Evolutionary conservation across 208 protist species (phyloP).

Genomic region (Trypanosoma mega): DNA sequence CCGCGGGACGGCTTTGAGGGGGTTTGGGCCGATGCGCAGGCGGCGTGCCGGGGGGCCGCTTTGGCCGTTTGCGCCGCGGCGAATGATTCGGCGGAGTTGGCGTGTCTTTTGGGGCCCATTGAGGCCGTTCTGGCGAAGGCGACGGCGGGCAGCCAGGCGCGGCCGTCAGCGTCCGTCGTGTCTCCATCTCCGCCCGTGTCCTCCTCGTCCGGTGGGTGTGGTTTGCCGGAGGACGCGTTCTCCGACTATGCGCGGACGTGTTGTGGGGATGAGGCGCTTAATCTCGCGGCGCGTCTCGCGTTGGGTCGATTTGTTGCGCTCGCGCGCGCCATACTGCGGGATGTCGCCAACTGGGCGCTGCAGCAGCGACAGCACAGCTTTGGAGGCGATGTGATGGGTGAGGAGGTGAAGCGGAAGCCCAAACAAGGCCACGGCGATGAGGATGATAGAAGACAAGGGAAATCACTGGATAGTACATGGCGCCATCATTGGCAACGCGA

Average conservation of each 20-base stretch:
- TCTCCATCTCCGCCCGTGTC: background rate
- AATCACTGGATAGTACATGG: background rate
- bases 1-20: conserved; percentile 21
- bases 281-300: conserved; percentile 27
- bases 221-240: conserved; percentile 22
- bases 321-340: conserved; percentile 30
- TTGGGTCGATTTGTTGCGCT: conserved; percentile 37
- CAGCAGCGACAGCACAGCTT: too few relatives aligned
- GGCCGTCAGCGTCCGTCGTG: background rate
- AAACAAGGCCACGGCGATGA: too few relatives aligned
- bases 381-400: too few relatives aligned
- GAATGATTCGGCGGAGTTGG: too few relatives aligned
- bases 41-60: too few relatives aligned
- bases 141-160: too few relatives aligned
- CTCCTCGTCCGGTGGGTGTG: conserved; percentile 1
- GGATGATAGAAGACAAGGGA: background rate
- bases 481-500: background rate
- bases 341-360: conserved; percentile 47
- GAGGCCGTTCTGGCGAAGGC: too few relatives aligned
- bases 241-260: conserved; percentile 16
- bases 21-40: too few relatives aligned
- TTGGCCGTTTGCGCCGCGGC: too few relatives aligned
- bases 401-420: too few relatives aligned
- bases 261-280: conserved; percentile 34
- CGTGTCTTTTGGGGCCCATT: too few relatives aligned